Base-by-base conservation (phyloP, 495 filamentous ascomycete genomes). In the Penicillium atrosanguineum region DNA sequence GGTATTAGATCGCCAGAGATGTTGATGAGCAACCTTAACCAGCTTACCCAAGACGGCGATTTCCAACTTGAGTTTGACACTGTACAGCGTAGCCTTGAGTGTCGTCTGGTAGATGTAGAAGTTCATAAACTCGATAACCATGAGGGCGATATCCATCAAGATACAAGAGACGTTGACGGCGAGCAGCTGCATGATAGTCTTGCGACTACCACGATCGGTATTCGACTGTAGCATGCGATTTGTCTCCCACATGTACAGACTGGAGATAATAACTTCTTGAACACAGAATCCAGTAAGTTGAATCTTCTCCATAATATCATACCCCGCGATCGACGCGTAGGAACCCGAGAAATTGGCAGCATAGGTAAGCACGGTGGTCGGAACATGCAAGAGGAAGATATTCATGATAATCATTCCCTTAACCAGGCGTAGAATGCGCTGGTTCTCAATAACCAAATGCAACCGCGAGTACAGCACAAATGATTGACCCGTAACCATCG, bases 401-500 rank as follows among this genome's bases (percentile, higher is more conserved):
- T 62, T 69, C 23, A 50, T 61, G 51, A 74, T 59, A 28, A 75
- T 72, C 72, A 74, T 74, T 0, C 51, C 38, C 19, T 69, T 59
- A 8, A 73, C 67, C 34, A 51, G 29, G 20, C 62, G 61, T 40
- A 71, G 41, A 4, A 71, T 42, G 20, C 50, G 56, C 8, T 19
- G 48, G 21, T 69, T 62, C 28, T 62, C 59, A 12, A 66, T 58
- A 6, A 75, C 62, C 26, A 75, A 44, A 46, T 75, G 72, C n/a
- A 75, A 63, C 14, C 72, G 61, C 1, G 69, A 73, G 49, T 74
- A 75, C 12, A 75, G 58, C 18, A 75, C 69, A 23, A 72, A 63
- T 1, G 72, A 64, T 49, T 74, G 72, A 7, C 69, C 73, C 18
- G 72, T 71, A 6, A 75, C 70, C 61, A 77, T 68, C 14, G 69